phyloP scores from a whole-genome alignment of 202 grass and related monocot genomes.

The Setaria viridis region DNA sequence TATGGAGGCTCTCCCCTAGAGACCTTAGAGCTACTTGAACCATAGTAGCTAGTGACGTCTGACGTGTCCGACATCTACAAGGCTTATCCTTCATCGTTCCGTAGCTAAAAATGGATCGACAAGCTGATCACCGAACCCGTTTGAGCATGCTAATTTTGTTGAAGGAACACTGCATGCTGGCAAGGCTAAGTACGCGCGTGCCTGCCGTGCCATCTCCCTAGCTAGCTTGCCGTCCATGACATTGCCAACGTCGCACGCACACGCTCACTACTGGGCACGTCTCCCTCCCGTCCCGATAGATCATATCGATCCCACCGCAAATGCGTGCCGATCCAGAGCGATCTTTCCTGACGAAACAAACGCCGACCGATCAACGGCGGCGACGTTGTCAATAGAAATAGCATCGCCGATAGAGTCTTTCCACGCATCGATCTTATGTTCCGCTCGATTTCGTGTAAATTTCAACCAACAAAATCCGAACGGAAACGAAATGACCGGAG shows the following conservation, averaged over 20 bases:
- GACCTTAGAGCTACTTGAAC: not conserved
- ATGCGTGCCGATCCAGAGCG: not conserved
- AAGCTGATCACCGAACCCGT: not conserved
- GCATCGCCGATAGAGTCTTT: not conserved
- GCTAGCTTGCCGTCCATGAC: no score
- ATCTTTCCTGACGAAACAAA: slow-evolving; percentile 17
- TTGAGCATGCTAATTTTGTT: not conserved
- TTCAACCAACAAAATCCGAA: not conserved
- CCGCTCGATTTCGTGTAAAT: not conserved
- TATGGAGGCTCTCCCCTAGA: not conserved
- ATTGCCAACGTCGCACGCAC: no score
- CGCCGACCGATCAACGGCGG: not conserved
- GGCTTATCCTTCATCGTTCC: not conserved
- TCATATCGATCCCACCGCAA: not conserved
- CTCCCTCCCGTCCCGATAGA: not conserved
- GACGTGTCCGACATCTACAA: not conserved
- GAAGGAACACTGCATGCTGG: not conserved
- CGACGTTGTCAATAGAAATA: not conserved
- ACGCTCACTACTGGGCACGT: not conserved
- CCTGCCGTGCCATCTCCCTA: no score
- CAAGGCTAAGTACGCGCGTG: no score
- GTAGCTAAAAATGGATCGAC: slow-evolving; percentile 16
- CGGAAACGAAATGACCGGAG: not conserved
- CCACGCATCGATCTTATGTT: not conserved
- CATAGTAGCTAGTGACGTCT: not conserved